Evolutionary conservation across 352 stramenopile species (phyloP).

Genomic region (Phytophthora cactorum): DNA sequence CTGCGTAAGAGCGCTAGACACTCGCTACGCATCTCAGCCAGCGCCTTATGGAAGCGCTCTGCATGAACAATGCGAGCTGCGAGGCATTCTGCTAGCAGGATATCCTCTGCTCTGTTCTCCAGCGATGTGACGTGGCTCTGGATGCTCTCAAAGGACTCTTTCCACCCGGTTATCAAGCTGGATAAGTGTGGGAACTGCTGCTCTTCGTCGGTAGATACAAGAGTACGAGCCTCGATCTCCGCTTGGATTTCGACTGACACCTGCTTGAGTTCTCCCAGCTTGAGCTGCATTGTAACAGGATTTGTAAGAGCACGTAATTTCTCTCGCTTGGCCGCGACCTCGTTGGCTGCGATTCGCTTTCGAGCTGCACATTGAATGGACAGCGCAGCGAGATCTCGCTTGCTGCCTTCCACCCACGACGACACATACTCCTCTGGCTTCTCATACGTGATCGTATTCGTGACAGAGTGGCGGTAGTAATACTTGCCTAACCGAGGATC

Average conservation of each 20-base stretch:
- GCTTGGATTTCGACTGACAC: slow-evolving; percentile 52
- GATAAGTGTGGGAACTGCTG: slow-evolving; percentile 46
- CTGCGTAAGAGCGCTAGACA: slow-evolving; percentile 48
- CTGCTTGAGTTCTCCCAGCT: slow-evolving; percentile 45
- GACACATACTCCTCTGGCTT: slow-evolving; percentile 34
- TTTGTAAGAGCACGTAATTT: slow-evolving; percentile 41
- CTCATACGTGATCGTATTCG: slow-evolving; percentile 39
- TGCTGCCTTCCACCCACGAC: slow-evolving; percentile 24
- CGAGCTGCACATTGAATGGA: slow-evolving; percentile 68
- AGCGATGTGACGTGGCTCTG: slow-evolving; percentile 45
- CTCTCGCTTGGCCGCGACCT: slow-evolving; percentile 35
- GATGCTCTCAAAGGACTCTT: slow-evolving; percentile 33
- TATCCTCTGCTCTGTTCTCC: slow-evolving; percentile 35
- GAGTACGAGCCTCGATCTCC: slow-evolving; percentile 41
- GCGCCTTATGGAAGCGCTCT: slow-evolving; percentile 48
- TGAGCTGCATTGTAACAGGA: slow-evolving; percentile 38
- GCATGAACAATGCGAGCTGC: slow-evolving; percentile 35
- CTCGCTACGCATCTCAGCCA: slow-evolving; percentile 48
- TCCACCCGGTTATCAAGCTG: slow-evolving; percentile 39
- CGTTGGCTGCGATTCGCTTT: slow-evolving; percentile 40
- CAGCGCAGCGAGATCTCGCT: slow-evolving; percentile 43
- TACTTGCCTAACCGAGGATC: slow-evolving; percentile 45
- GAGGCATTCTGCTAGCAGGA: slow-evolving; percentile 38
- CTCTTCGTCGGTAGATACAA: slow-evolving; percentile 32
- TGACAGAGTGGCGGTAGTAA: slow-evolving; percentile 41